Evolutionary conservation across 495 filamentous ascomycete genomes (phyloP).

Genomic region (Neurospora africana): DNA sequence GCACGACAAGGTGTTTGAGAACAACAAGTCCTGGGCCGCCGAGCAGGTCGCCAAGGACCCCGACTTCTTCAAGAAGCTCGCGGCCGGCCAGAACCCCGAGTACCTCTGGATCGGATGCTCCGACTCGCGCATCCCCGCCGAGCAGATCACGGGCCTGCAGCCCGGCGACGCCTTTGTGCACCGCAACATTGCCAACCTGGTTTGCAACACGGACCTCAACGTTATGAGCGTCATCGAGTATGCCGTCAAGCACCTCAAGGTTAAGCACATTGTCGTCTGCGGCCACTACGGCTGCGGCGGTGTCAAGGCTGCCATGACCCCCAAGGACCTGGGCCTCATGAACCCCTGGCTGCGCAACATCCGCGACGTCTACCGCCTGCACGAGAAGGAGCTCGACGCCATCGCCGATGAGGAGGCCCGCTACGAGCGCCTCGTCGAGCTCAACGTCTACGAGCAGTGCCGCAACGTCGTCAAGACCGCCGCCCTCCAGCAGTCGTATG

Average conservation of each 20-base stretch:
- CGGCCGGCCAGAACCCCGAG: conserved; percentile 44
- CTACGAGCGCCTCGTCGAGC: conserved; percentile 48
- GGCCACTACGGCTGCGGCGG: conserved; percentile 57
- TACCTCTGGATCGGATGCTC: conserved; percentile 58
- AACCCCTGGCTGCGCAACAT: conserved; percentile 55
- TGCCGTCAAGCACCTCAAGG: conserved; percentile 46
- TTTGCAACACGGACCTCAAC: conserved; percentile 48
- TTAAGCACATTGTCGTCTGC: conserved; percentile 56
- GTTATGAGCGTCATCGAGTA: conserved; percentile 54
- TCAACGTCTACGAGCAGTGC: conserved; percentile 50
- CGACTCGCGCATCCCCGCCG: conserved; percentile 53
- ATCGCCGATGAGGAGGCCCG: conserved; percentile 34
- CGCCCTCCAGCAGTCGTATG: conserved; percentile 42
- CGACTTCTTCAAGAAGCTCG: conserved; percentile 44
- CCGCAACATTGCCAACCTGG: conserved; percentile 55
- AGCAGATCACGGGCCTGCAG: conserved; percentile 47
- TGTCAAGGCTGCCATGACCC: conserved; percentile 50
- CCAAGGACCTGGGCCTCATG: conserved; percentile 46
- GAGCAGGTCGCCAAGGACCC: conserved; percentile 40
- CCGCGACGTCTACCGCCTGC: conserved; percentile 46
- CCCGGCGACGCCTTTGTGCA: conserved; percentile 53
- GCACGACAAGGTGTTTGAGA: conserved; percentile 44
- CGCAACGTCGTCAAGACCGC: conserved; percentile 51
- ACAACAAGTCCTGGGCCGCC: conserved; percentile 45
- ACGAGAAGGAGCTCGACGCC: conserved; percentile 45